Conservation (phyloP, 2,329 filamentous ascomycete species). For the Talaromyces albobiverticillius region DNA sequence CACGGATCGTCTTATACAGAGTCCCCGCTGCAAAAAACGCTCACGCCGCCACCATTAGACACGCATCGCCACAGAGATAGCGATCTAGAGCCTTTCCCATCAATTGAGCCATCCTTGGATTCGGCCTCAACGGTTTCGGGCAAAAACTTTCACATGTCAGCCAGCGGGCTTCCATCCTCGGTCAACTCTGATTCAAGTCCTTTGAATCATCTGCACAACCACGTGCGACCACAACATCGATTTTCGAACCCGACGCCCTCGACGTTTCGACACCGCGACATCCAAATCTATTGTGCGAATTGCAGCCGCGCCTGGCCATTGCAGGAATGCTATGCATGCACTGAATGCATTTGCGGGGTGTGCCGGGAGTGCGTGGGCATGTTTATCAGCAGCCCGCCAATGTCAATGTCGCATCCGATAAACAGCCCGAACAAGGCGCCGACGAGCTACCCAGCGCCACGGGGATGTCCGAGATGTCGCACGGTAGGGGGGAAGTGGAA, state of each 20-base stretch:
- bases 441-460: slow-evolving; percentile 37
- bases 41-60: slow-evolving; percentile 76
- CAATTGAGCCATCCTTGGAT: slow-evolving; percentile 76
- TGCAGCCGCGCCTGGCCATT: slow-evolving; percentile 76
- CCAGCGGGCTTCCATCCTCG: slow-evolving; percentile 66
- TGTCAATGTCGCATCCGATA: slow-evolving; percentile 35
- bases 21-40: slow-evolving; percentile 83
- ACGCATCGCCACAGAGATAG: slow-evolving; percentile 50
- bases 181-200: slow-evolving; percentile 65
- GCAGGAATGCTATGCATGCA: slow-evolving; percentile 86
- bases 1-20: slow-evolving; percentile 65
- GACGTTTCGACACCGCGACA: slow-evolving; percentile 45
- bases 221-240: slow-evolving; percentile 37
- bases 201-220: slow-evolving; percentile 32
- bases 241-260: slow-evolving; percentile 54
- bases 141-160: slow-evolving; percentile 69
- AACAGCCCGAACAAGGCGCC: slow-evolving; percentile 33
- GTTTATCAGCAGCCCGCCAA: slow-evolving; percentile 42
- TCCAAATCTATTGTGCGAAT: slow-evolving; percentile 89
- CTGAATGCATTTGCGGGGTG: slow-evolving; percentile 91
- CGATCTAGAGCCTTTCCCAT: slow-evolving; percentile 77
- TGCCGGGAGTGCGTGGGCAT: slow-evolving; percentile 75
- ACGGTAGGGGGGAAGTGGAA: slow-evolving; percentile 48
- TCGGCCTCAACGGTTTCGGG: slow-evolving; percentile 49
- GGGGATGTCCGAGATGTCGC: slow-evolving; percentile 46